A percentile compares a stretch with the other conserved stretches of the same genome.
These are phyloP conservation scores for Metarhizium rileyi DNA, from an alignment of 2,329 filamentous ascomycete genomes.

Conservation along the genomic window DNA sequence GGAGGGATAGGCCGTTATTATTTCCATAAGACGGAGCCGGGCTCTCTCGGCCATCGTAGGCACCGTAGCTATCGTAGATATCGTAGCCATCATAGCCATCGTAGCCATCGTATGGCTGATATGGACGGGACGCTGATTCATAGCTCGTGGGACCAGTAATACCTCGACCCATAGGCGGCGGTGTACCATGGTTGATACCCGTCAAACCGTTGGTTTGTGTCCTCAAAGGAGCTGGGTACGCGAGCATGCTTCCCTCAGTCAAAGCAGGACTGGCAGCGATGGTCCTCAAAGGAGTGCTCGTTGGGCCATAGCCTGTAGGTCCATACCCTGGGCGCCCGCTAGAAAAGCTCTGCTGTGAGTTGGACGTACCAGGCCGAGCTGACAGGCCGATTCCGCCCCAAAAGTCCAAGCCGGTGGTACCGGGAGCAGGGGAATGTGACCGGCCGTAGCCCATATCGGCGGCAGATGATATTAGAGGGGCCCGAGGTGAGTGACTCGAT, in stretches of 20 bases:
- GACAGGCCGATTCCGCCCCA: conserved; percentile 15
- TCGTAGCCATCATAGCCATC: background rate
- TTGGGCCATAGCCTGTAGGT: conserved; percentile 10
- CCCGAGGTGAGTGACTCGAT: conserved; percentile 54
- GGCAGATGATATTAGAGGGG: conserved; percentile 50
- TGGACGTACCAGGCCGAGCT: conserved; percentile 25
- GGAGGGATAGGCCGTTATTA: conserved; percentile 12
- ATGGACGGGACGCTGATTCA: conserved; percentile 1
- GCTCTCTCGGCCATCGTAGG: conserved; percentile 17
- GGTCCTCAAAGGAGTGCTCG: conserved; percentile 8
- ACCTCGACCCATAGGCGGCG: conserved; percentile 9
- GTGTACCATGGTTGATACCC: conserved; percentile 17
- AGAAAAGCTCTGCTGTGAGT: conserved; percentile 24
- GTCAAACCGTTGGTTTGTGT: conserved; percentile 21
- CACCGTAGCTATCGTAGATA: conserved; percentile 19
- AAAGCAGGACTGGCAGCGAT: conserved; percentile 21
- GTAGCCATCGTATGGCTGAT: conserved; percentile 19
- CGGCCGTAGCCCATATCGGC: conserved; percentile 48
- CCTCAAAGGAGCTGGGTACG: conserved; percentile 23
- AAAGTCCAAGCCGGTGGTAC: conserved; percentile 20
- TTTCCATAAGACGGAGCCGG: conserved; percentile 20
- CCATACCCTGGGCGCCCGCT: conserved; percentile 10
- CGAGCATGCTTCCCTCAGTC: conserved; percentile 18
- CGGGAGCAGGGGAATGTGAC: conserved; percentile 26
- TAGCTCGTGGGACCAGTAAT: background rate